These are phyloP conservation scores for Fusarium sublunatum DNA, from an alignment of 2,329 filamentous ascomycete genomes.

Conservation along the genomic window DNA sequence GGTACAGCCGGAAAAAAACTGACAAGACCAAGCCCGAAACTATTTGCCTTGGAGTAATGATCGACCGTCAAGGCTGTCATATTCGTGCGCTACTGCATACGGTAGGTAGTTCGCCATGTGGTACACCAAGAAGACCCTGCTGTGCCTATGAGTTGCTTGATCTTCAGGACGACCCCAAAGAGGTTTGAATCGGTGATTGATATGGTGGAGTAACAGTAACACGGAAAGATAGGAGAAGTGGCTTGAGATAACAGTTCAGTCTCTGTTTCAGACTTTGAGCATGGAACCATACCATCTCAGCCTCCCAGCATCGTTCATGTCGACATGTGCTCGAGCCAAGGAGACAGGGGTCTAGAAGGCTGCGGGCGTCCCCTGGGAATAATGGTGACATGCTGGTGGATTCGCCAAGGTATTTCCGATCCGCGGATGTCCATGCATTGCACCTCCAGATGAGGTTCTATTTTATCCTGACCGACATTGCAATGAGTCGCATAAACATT, in stretches of 20 bases:
- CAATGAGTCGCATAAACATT: neutral
- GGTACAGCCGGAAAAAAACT: neutral
- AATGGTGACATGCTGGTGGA: neutral
- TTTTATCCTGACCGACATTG: slow-evolving; percentile 1
- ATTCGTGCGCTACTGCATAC: slow-evolving; percentile 19
- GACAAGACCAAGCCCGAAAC: slow-evolving; percentile 7
- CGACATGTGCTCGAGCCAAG: slow-evolving; percentile 3
- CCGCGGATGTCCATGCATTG: neutral
- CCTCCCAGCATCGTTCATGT: slow-evolving; percentile 15
- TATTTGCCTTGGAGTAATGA: slow-evolving; percentile 12
- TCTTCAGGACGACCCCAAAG: slow-evolving; percentile 7
- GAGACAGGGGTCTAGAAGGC: slow-evolving; percentile 21
- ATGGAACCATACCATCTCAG: slow-evolving; percentile 6
- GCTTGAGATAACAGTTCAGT: neutral
- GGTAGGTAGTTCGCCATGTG: neutral
- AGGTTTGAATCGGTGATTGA: slow-evolving; percentile 19
- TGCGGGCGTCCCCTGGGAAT: slow-evolving; percentile 35
- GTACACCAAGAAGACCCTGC: neutral
- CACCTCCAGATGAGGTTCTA: neutral
- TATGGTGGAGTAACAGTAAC: slow-evolving; percentile 16
- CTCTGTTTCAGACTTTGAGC: slow-evolving; percentile 24
- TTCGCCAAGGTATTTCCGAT: slow-evolving; percentile 9
- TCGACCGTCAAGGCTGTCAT: slow-evolving; percentile 12
- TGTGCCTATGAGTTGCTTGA: slow-evolving; percentile 9
- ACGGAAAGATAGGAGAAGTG: slow-evolving; percentile 10